Evolutionary conservation across 345 rosid genomes (phyloP).

Genomic region (Hibiscus syriacus): DNA sequence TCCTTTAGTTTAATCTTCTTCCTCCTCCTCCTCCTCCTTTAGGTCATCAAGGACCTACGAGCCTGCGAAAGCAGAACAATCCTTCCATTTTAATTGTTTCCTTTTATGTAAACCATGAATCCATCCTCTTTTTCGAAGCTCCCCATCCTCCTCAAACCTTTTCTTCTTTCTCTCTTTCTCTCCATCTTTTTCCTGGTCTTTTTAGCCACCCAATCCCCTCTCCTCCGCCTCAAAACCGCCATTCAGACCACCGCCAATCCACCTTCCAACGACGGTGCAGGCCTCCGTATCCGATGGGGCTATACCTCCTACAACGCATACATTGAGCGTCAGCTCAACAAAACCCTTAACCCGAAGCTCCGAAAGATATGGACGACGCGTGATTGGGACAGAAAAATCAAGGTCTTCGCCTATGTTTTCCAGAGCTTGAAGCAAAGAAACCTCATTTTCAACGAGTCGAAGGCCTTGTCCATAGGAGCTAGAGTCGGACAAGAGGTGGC

Average conservation of each 20-base stretch:
- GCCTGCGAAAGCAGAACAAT: not conserved
- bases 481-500: constrained; percentile 90
- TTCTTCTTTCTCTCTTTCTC: not conserved
- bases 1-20: not conserved
- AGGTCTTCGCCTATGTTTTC: constrained; percentile 61
- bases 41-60: not conserved
- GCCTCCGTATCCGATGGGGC: constrained; percentile 60
- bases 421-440: constrained; percentile 1
- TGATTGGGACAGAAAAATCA: constrained; percentile 83
- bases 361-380: constrained; percentile 74
- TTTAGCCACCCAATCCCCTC: not conserved
- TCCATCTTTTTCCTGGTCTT: not conserved
- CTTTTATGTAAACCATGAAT: not conserved
- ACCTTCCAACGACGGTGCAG: not conserved
- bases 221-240: not conserved
- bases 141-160: not conserved
- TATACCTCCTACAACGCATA: constrained; percentile 79
- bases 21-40: not conserved
- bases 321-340: constrained; percentile 87
- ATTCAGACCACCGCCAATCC: not conserved
- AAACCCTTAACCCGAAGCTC: constrained; percentile 81
- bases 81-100: not conserved
- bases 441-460: constrained; percentile 16
- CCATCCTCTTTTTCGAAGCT: not conserved
- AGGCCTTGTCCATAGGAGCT: constrained; percentile 72